A percentile compares a stretch with the other conserved stretches of the same genome.
Evolutionary conservation across 192 early-diverging fungal species (phyloP).

Genomic region (Linnemannia elongata): DNA sequence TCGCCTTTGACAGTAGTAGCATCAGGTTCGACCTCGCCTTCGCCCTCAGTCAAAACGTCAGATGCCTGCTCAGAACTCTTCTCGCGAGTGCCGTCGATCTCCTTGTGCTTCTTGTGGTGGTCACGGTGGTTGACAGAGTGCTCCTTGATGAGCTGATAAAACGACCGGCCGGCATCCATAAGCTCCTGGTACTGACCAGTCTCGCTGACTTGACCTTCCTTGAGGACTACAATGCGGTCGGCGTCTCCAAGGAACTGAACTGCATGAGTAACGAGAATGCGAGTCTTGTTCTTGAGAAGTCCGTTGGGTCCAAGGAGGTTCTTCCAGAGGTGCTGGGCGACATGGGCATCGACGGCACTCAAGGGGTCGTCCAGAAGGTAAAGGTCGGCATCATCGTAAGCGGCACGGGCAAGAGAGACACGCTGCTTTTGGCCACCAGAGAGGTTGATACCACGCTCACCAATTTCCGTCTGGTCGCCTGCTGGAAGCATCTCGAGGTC

Average conservation of each 20-base stretch:
- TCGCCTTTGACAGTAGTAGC: slow-evolving; percentile 30
- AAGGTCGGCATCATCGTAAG: slow-evolving; percentile 85
- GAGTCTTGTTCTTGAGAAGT: slow-evolving; percentile 78
- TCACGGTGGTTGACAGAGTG: slow-evolving; percentile 61
- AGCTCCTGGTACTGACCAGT: slow-evolving; percentile 74
- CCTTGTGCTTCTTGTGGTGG: slow-evolving; percentile 9
- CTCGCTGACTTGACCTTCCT: slow-evolving; percentile 78
- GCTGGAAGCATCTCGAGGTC: slow-evolving; percentile 87
- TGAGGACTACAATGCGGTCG: slow-evolving; percentile 77
- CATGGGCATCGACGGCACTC: slow-evolving; percentile 72
- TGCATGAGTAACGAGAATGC: slow-evolving; percentile 85
- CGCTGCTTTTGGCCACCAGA: slow-evolving; percentile 92
- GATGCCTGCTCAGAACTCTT: slow-evolving; percentile 24
- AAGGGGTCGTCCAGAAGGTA: slow-evolving; percentile 64
- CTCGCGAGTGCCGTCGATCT: neutral
- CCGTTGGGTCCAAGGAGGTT: slow-evolving; percentile 87
- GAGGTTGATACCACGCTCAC: slow-evolving; percentile 90
- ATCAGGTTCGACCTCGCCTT: slow-evolving; percentile 33
- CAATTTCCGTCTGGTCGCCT: slow-evolving; percentile 93
- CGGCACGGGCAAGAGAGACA: slow-evolving; percentile 74
- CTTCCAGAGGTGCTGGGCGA: slow-evolving; percentile 76
- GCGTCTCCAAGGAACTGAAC: slow-evolving; percentile 78
- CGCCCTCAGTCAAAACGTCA: slow-evolving; percentile 62
- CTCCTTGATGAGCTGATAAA: slow-evolving; percentile 79
- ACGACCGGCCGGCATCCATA: slow-evolving; percentile 67